phyloP scores from a whole-genome alignment of 805 yeast genomes.

The Debaryomyces maramus region DNA sequence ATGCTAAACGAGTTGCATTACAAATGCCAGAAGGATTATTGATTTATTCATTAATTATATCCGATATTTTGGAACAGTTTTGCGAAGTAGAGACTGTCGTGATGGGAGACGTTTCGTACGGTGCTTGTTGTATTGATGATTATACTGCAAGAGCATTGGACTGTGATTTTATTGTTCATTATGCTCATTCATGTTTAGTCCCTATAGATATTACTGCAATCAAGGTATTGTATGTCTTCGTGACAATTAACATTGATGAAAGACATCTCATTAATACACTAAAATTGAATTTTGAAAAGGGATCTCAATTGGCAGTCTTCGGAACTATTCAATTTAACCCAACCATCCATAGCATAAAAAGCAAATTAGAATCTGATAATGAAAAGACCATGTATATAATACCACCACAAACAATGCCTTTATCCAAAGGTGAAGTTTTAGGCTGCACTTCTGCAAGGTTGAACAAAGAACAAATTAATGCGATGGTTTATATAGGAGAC shows the following conservation, averaged over 20 bases:
- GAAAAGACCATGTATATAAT: slow-evolving; percentile 56
- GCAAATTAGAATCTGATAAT: slow-evolving; percentile 52
- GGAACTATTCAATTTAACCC: slow-evolving; percentile 98
- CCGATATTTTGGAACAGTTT: slow-evolving; percentile 91
- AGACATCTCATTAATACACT: slow-evolving; percentile 77
- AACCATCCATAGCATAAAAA: slow-evolving; percentile 76
- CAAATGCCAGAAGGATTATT: slow-evolving; percentile 98
- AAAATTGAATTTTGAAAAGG: slow-evolving; percentile 61
- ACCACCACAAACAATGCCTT: slow-evolving; percentile 90
- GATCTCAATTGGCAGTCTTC: slow-evolving; percentile 74
- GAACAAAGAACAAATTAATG: slow-evolving; percentile 61
- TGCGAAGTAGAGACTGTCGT: slow-evolving; percentile 84
- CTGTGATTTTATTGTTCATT: slow-evolving; percentile 93
- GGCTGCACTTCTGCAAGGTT: slow-evolving; percentile 93
- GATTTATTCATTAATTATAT: slow-evolving; percentile 82
- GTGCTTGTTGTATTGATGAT: slow-evolving; percentile 98
- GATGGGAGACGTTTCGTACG: slow-evolving; percentile 98
- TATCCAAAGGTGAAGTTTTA: slow-evolving; percentile 92
- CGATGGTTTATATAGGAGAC: slow-evolving; percentile 91
- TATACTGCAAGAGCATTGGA: slow-evolving; percentile 89
- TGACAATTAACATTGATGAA: slow-evolving; percentile 87
- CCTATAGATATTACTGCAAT: slow-evolving; percentile 91
- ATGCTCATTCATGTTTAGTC: slow-evolving; percentile 95
- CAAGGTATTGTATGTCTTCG: slow-evolving; percentile 92
- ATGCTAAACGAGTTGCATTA: slow-evolving; percentile 81